These are phyloP conservation scores for Pedinophyceae sp. DNA, from an alignment of 139 green algal genomes.

Conservation along the genomic window DNA sequence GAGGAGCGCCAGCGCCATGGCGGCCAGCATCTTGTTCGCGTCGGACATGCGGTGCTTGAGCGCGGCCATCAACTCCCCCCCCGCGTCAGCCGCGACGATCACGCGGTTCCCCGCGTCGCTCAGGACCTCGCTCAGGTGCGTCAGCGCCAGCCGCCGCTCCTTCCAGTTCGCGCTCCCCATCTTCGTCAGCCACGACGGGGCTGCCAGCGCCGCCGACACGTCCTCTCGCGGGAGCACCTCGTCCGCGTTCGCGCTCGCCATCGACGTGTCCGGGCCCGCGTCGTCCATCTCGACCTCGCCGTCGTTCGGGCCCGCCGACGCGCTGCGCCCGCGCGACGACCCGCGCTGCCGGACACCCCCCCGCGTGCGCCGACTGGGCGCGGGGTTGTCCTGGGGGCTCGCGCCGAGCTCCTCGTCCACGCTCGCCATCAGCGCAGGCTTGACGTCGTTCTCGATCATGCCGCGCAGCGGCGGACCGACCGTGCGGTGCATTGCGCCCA, in stretches of 20 bases:
- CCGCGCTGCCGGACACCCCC: too few relatives aligned
- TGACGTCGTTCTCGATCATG: conserved; percentile 56
- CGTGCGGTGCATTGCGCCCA: conserved; percentile 20
- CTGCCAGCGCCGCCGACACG: neutral
- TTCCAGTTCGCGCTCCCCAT: neutral
- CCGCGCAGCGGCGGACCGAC: conserved; percentile 15
- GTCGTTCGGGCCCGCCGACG: too few relatives aligned
- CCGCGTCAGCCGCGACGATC: neutral
- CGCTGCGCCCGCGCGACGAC: too few relatives aligned
- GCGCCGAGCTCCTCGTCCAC: conserved; percentile 74
- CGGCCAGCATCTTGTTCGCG: neutral
- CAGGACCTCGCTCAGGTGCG: neutral
- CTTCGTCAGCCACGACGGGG: neutral
- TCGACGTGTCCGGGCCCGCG: too few relatives aligned
- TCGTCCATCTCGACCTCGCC: too few relatives aligned
- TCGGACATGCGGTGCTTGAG: neutral
- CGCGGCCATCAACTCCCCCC: neutral
- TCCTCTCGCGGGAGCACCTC: neutral
- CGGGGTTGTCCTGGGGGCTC: conserved; percentile 52
- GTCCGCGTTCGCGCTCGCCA: too few relatives aligned
- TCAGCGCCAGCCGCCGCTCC: neutral
- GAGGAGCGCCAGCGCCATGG: neutral
- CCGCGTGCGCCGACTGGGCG: too few relatives aligned
- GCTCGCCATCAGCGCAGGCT: conserved; percentile 75
- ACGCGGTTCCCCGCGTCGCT: neutral